Conservation (phyloP, 2,329 filamentous ascomycete species). For the Exophiala sp. region DNA sequence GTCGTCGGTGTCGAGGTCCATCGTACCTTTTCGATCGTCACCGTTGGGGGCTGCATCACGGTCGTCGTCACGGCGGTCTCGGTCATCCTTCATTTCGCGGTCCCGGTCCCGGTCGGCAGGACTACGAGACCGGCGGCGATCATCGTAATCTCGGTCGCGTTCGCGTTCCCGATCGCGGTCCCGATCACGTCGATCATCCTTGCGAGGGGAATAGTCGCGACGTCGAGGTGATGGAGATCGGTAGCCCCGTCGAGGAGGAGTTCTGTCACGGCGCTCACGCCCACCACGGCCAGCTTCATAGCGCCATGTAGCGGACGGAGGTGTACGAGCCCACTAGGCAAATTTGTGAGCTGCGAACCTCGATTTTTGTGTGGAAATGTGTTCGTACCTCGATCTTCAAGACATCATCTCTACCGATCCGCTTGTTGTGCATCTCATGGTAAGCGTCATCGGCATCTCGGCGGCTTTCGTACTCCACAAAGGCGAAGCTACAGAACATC, state of each 20-base stretch:
- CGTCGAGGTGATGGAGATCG: conserved; percentile 57
- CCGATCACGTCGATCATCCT: conserved; percentile 75
- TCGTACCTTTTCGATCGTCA: conserved; percentile 80
- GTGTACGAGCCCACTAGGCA: conserved; percentile 88
- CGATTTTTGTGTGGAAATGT: background rate
- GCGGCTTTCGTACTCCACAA: conserved; percentile 97
- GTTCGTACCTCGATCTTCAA: conserved; percentile 87
- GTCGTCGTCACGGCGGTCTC: conserved; percentile 63
- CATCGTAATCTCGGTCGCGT: conserved; percentile 44
- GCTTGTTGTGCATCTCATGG: conserved; percentile 99
- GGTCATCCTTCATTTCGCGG: conserved; percentile 56
- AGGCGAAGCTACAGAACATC: conserved; percentile 66
- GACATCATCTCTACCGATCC: conserved; percentile 88
- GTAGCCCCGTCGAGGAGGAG: conserved; percentile 68
- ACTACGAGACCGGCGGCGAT: conserved; percentile 61
- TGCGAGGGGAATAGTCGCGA: conserved; percentile 74
- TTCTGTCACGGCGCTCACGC: conserved; percentile 54
- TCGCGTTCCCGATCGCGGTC: conserved; percentile 65
- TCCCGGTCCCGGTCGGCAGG: conserved; percentile 60
- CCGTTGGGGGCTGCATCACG: conserved; percentile 74
- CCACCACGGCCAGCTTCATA: conserved; percentile 67
- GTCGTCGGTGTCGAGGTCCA: conserved; percentile 23
- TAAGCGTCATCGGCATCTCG: conserved; percentile 98
- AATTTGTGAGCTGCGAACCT: conserved; percentile 1
- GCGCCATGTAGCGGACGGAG: conserved; percentile 95